These are phyloP conservation scores for Hura crepitans DNA, from an alignment of 441 rosid genomes.

Conservation along the genomic window DNA sequence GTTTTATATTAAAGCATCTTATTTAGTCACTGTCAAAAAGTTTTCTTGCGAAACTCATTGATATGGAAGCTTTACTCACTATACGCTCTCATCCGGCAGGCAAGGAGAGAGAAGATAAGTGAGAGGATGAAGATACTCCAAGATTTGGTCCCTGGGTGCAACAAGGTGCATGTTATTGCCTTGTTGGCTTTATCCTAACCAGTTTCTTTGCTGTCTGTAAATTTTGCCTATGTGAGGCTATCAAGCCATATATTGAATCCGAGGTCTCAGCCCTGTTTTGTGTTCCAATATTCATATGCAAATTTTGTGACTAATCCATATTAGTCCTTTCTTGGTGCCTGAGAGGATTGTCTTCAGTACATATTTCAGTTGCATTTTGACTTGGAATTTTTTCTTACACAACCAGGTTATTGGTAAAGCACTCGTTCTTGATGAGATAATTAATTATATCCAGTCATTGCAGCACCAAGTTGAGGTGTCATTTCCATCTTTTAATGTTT, in stretches of 20 bases:
- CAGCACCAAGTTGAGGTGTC: slow-evolving; percentile 81
- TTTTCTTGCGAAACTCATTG: background rate
- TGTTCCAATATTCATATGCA: background rate
- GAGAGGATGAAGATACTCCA: slow-evolving; percentile 89
- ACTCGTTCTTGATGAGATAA: slow-evolving; percentile 80
- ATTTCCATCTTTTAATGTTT: background rate
- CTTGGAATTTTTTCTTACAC: background rate
- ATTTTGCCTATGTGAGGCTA: background rate
- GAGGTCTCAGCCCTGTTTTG: background rate
- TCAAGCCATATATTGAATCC: slow-evolving; percentile 6
- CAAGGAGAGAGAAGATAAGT: slow-evolving; percentile 81
- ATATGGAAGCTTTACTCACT: background rate
- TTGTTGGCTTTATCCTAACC: slow-evolving; percentile 1
- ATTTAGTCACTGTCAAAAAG: background rate
- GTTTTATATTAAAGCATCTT: background rate
- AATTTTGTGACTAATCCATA: background rate
- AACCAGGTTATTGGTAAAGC: slow-evolving; percentile 81
- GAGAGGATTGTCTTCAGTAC: background rate
- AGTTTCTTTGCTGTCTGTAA: background rate
- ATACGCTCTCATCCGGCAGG: slow-evolving; percentile 39
- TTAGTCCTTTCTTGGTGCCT: background rate
- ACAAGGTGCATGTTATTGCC: slow-evolving; percentile 47
- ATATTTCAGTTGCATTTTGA: slow-evolving; percentile 8
- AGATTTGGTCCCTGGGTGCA: slow-evolving; percentile 84
- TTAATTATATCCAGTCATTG: slow-evolving; percentile 78